phyloP scores from a whole-genome alignment of 2,329 filamentous ascomycete species.

The Amylocarpus encephaloides region DNA sequence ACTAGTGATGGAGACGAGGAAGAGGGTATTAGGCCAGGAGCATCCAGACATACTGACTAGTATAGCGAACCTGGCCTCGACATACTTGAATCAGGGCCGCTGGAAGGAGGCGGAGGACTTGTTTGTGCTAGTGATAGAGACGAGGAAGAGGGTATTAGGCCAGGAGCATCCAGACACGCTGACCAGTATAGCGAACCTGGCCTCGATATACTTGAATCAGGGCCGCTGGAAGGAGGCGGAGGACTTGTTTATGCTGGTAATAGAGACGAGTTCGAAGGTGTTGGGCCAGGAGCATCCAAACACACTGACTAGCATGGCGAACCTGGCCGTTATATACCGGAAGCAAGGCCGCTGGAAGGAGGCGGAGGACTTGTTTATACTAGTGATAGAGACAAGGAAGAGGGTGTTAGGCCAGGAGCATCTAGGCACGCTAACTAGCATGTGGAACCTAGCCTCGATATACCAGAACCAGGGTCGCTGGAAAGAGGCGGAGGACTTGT shows the following conservation, averaged over 20 bases:
- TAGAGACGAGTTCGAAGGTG: conserved; percentile 1
- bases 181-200: background rate
- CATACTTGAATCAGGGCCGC: background rate
- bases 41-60: conserved; percentile 2
- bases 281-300: conserved; percentile 4
- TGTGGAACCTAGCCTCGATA: no score
- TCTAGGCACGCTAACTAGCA: no score
- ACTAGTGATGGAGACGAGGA: background rate
- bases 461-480: no score
- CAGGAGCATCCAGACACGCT: background rate
- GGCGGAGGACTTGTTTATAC: no score
- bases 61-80: background rate
- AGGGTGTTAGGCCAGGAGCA: no score
- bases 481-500: background rate
- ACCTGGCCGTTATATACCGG: background rate
- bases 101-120: conserved; percentile 13
- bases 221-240: background rate
- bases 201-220: background rate
- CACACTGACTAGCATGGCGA: conserved; percentile 8
- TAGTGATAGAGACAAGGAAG: no score
- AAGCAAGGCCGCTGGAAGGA: background rate
- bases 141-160: conserved; percentile 2
- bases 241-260: background rate
- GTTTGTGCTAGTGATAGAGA: background rate
- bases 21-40: conserved; percentile 1